Base-by-base conservation (phyloP, 1,284 basidiomycete species). In the Cryptococcus sp. region DNA sequence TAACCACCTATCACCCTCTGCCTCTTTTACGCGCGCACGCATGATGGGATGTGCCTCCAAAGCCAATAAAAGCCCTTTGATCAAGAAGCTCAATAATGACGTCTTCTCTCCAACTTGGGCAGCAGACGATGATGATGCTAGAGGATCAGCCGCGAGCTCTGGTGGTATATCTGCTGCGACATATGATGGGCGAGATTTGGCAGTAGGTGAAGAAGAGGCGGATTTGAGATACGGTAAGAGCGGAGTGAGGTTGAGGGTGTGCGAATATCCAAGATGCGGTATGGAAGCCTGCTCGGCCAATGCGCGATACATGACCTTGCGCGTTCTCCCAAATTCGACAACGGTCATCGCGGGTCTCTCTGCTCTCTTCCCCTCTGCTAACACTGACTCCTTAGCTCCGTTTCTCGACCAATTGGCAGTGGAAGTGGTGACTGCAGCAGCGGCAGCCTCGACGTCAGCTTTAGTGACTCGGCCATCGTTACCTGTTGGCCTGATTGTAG, bases 261-360 rank as follows among this genome's bases (percentile, higher is more conserved):
- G 89, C 1, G 88, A 86, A 41, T 72, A 88, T 81, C 87, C 89
- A 63, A 93, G 92, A 76, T 88, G 88, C 17, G 90, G 83, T 0
- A 93, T 89, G 65, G 49, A 46, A 22, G 68, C 73, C 64, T 73
- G 72, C 26, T 87, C 88, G 20, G 82, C 84, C 89, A 93, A 91
- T 1, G 88, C 89, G 66, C 89, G 89, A 85, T 85, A 93, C 90
- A 93, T 93, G 40, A 85, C 86, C 72, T 87, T 85, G 57, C 91
- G 81, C 10, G 89, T 92, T 64, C 89, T 81, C 17, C 87, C 88
- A 52, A 92, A 81, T 57, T 89, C 88, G 3, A 91, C 83, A 1
- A 86, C 80, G 13, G 63, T 68, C 13, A 25, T 54, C 40, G 81
- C 57, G 15, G 59, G 58, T 40, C 47, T 40, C n/a, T 57, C 34